Percentiles rank a stretch among this genome's conserved stretches.
These are phyloP conservation scores for Colletotrichum somersetense DNA, from an alignment of 2,329 filamentous ascomycete genomes.

Conservation along the genomic window DNA sequence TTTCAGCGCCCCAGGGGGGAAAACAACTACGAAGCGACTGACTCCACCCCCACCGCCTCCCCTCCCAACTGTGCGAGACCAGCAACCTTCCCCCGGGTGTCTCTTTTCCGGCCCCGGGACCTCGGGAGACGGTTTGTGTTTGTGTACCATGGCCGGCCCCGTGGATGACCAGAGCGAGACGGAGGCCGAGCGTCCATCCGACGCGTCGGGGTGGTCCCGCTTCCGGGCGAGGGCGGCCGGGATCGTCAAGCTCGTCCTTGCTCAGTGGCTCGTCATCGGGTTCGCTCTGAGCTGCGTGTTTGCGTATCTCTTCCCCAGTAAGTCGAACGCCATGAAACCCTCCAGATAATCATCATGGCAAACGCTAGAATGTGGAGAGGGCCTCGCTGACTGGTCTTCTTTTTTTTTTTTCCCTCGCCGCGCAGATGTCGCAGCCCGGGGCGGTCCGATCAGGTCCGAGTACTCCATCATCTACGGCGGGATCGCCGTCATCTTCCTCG, in stretches of 20 bases:
- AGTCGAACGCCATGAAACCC: slow-evolving; percentile 40
- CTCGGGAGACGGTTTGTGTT: neutral
- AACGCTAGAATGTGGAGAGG: neutral
- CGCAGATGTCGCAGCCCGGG: slow-evolving; percentile 60
- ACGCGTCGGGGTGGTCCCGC: slow-evolving; percentile 7
- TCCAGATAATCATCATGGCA: too few species aligned
- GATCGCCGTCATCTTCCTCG: slow-evolving; percentile 77
- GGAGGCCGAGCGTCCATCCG: neutral
- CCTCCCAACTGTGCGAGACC: neutral
- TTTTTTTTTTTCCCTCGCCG: neutral
- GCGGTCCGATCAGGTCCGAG: slow-evolving; percentile 65
- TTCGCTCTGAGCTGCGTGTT: slow-evolving; percentile 67
- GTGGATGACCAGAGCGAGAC: neutral
- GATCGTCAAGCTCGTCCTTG: slow-evolving; percentile 55
- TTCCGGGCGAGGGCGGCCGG: slow-evolving; percentile 19
- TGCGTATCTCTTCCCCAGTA: slow-evolving; percentile 59
- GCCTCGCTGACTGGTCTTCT: neutral
- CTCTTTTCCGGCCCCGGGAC: neutral
- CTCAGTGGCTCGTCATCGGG: slow-evolving; percentile 75
- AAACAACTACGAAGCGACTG: neutral
- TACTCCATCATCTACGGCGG: slow-evolving; percentile 76
- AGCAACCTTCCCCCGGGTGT: neutral
- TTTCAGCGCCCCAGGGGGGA: neutral
- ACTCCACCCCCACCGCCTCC: neutral
- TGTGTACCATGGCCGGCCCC: slow-evolving; percentile 25